phyloP scores from a whole-genome alignment of 441 rosid species.

The Macaranga tanarius region DNA sequence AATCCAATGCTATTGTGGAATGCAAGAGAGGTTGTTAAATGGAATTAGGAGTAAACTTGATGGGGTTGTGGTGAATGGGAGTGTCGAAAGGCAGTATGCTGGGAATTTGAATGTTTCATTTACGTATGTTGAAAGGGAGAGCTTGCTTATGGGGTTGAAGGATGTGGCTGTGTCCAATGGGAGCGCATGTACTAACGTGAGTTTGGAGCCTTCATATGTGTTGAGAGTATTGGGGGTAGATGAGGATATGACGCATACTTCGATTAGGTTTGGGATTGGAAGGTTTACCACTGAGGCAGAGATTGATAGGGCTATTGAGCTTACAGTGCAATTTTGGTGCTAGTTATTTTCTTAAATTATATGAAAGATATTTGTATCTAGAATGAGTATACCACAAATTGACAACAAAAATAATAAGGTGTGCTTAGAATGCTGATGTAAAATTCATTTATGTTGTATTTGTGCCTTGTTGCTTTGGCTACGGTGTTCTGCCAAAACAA shows the following conservation, averaged over 20 bases:
- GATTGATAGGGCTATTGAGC: conserved; percentile 77
- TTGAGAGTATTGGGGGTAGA: conserved; percentile 94
- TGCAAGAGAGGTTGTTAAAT: conserved; percentile 72
- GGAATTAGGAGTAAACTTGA: conserved; percentile 74
- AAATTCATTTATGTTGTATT: conserved; percentile 4
- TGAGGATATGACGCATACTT: conserved; percentile 97
- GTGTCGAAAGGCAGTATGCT: conserved; percentile 64
- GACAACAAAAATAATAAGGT: conserved; percentile 17
- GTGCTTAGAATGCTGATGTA: conserved; percentile 20
- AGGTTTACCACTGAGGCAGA: conserved; percentile 91
- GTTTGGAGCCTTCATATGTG: conserved; percentile 92
- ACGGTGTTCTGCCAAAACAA: neutral
- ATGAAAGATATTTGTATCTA: conserved; percentile 1
- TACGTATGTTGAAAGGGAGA: conserved; percentile 96
- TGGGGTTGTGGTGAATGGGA: conserved; percentile 87
- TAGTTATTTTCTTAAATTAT: conserved; percentile 15
- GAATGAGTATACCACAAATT: conserved; percentile 11
- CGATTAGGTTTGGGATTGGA: conserved; percentile 91
- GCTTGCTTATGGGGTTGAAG: conserved; percentile 95
- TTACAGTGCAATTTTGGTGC: conserved; percentile 47
- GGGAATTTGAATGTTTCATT: conserved; percentile 90
- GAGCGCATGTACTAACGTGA: conserved; percentile 95
- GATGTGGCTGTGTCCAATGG: conserved; percentile 98
- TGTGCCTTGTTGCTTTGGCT: neutral
- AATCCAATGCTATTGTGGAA: too few relatives aligned